phyloP scores from a whole-genome alignment of 176 grass and related monocot genomes.

The Eragrostis nindensis region DNA sequence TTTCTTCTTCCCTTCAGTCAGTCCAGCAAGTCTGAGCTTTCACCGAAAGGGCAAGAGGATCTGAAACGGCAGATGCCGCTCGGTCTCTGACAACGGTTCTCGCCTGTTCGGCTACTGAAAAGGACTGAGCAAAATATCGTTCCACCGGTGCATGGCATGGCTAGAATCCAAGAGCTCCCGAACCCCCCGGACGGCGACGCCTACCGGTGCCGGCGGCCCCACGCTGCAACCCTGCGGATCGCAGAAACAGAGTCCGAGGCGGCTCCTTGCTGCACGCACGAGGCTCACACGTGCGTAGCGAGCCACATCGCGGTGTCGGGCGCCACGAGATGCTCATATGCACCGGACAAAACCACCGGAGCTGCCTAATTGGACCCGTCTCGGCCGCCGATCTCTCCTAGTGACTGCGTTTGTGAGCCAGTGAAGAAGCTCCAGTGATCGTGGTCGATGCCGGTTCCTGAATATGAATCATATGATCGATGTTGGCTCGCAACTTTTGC shows the following conservation, averaged over 20 bases:
- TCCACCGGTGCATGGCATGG: background rate
- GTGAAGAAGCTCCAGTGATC: background rate
- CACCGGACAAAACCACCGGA: background rate
- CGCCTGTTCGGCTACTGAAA: background rate
- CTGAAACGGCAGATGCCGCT: background rate
- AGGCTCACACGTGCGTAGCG: background rate
- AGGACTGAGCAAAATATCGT: constrained; percentile 13
- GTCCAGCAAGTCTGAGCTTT: background rate
- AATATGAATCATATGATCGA: no score
- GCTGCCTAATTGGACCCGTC: background rate
- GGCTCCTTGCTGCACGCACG: constrained; percentile 26
- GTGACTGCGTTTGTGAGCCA: background rate
- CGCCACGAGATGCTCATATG: constrained; percentile 4
- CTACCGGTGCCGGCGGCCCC: background rate
- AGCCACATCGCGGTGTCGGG: constrained; percentile 8
- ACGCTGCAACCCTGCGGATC: constrained; percentile 9
- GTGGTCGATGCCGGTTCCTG: background rate
- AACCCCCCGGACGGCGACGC: constrained; percentile 6
- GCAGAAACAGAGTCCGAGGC: background rate
- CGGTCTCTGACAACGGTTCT: background rate
- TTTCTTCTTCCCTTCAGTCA: no score
- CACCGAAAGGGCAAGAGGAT: background rate
- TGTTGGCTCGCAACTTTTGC: background rate
- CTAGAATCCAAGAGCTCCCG: background rate
- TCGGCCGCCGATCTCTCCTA: background rate